Percentiles rank a stretch among this genome's conserved stretches.
phyloP scores from a whole-genome alignment of 306 rosid genomes.

The Trifolium repens region DNA sequence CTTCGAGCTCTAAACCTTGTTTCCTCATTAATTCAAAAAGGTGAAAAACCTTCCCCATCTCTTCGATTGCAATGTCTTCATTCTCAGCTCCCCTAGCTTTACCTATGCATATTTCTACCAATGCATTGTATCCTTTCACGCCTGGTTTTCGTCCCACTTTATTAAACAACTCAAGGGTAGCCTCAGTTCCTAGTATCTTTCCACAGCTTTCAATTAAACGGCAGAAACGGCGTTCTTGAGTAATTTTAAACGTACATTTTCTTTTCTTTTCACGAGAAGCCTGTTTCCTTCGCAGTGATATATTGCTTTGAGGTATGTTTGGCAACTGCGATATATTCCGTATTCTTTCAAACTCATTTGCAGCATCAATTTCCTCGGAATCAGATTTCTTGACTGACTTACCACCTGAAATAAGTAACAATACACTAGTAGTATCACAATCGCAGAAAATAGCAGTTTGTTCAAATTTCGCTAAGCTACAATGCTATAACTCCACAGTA shows the following conservation, averaged over 20 bases:
- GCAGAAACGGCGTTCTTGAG: slow-evolving; percentile 53
- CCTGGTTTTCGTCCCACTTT: slow-evolving; percentile 66
- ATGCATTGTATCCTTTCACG: slow-evolving; percentile 57
- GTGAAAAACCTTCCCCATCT: slow-evolving; percentile 57
- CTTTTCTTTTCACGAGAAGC: slow-evolving; percentile 63
- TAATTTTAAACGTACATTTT: slow-evolving; percentile 46
- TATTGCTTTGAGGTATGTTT: slow-evolving; percentile 26
- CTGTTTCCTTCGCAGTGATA: slow-evolving; percentile 48
- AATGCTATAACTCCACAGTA: not conserved
- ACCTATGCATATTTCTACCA: slow-evolving; percentile 61
- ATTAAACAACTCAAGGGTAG: slow-evolving; percentile 54
- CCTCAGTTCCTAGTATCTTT: slow-evolving; percentile 57
- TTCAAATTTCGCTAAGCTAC: not conserved
- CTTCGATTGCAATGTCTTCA: slow-evolving; percentile 56
- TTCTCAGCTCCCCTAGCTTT: slow-evolving; percentile 60
- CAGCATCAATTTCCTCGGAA: slow-evolving; percentile 42
- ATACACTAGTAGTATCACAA: not conserved
- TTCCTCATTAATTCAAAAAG: slow-evolving; percentile 67
- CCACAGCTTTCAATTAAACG: slow-evolving; percentile 52
- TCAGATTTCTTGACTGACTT: slow-evolving; percentile 37
- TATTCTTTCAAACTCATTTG: slow-evolving; percentile 38
- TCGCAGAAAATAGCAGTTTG: not conserved
- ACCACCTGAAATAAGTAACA: slow-evolving; percentile 49
- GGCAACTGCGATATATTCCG: slow-evolving; percentile 54
- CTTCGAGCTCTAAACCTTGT: slow-evolving; percentile 68